Base-by-base conservation (phyloP, 78 protist species). In the Tieghemostelium lacteum region DNA sequence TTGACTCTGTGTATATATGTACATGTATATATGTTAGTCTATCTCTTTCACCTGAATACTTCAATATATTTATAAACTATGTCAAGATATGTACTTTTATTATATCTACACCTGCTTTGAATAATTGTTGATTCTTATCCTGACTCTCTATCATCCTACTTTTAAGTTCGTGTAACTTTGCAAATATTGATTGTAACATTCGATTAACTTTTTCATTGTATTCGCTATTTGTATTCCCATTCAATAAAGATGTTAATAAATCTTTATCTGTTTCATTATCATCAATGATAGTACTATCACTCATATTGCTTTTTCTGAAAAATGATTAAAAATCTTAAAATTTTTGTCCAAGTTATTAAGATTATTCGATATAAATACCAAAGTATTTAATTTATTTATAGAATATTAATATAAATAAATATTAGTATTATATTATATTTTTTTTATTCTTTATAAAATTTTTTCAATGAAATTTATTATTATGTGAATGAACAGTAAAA, bases 1-100 rank as follows among this genome's bases (percentile, higher is more conserved):
- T 63, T 63, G 71, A 63, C 7, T 63, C 22, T 63, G 52, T 63
- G 34, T 63, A 63, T 63, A 34, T 63, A 63, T 45, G 34, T 63
- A 20, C 19, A 34, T 63, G 62, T 20, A n/a, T n/a, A n/a, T n/a
- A n/a, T 63, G 67, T 28, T 24, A 29, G 1, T 60, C 14, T 60
- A 1, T 20, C 34, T 62, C 17, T 33, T 33, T 20, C 20, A 34
- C 34, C 28, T 19, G 26, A 63, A 20, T 22, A 34, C 10, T 33
- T 26, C 34, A 34, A 39, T 34, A 19, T 34, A 22, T 33, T 29
- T 28, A 14, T 34, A 28, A 57, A 57, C 63, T 61, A 34, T 64
- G 34, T 64, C 34, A 39, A 22, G 34, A 33, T 24, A 40, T 34
- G 39, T 66, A 33, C 31, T 26, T 66, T 66, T 66, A 66, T 66